These are phyloP conservation scores for Herpotrichia juniperi DNA, from an alignment of 2,329 filamentous ascomycete genomes.

Conservation along the genomic window DNA sequence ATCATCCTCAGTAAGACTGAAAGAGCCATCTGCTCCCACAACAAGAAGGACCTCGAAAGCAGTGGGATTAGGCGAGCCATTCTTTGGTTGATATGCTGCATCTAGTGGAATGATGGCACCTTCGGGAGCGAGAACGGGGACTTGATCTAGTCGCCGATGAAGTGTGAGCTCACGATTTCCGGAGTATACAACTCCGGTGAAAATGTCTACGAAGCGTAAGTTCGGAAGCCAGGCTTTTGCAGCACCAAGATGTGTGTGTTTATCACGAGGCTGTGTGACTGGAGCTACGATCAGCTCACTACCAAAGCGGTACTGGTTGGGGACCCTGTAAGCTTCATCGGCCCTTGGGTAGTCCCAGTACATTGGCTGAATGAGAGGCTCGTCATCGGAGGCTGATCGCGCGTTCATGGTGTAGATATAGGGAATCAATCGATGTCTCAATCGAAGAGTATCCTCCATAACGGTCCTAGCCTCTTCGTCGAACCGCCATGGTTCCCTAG, in stretches of 20 bases:
- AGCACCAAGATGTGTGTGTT: constrained; percentile 53
- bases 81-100: constrained; percentile 46
- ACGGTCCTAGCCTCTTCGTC: constrained; percentile 52
- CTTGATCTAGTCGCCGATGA: constrained; percentile 55
- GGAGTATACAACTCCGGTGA: constrained; percentile 64
- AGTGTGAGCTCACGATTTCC: constrained; percentile 60
- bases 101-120: constrained; percentile 67
- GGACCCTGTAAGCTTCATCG: constrained; percentile 61
- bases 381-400: constrained; percentile 49
- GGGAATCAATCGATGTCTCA: constrained; percentile 65
- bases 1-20: constrained; percentile 58
- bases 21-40: constrained; percentile 54
- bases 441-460: constrained; percentile 58
- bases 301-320: constrained; percentile 67
- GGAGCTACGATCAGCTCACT: constrained; percentile 62
- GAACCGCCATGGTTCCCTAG: constrained; percentile 68
- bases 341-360: constrained; percentile 65
- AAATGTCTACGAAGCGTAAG: constrained; percentile 62
- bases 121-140: constrained; percentile 62
- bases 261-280: constrained; percentile 59
- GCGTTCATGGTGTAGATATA: constrained; percentile 66
- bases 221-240: constrained; percentile 64
- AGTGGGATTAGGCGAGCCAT: constrained; percentile 56
- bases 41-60: constrained; percentile 57
- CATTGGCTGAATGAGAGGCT: constrained; percentile 65